Evolutionary conservation across 106 monocot species (phyloP), one percentile per base, ranked within the genome.

Genomic region (Amphibolis antarctica): DNA sequence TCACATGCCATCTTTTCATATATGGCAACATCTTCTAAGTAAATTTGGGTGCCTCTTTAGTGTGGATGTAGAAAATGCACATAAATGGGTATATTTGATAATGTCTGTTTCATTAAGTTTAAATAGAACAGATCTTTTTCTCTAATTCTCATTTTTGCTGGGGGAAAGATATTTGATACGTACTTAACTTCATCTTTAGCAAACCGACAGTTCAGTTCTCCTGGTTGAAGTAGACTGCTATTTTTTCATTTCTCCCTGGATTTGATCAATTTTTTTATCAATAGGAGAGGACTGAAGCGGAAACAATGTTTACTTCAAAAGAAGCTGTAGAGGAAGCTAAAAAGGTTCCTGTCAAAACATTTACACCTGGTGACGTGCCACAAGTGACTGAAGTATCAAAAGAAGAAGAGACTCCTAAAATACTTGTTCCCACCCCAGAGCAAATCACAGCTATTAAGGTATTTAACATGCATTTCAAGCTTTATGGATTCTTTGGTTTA

Each of bases 401-500:
- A 70, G 66, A 60, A 70, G 86, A 82, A 24, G 68, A 83, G 17
- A 65, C 66, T 50, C 86, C 93, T 10, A 86, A 81, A 74, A 79
- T 80, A 26, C 69, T 84, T 61, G 89, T 68, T 9, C 94, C 94
- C 62, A 89, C 89, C n/a, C 86, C 83, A 27, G 94, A 96, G 61
- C 94, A 96, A 74, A 96, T 96, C 74, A 96, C 83, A 64, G 86
- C 89, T 55, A 96, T 96, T n/a, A 96, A 89, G 86, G 94, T 96
- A 82, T 49, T 12, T 52, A 31, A 52, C 20, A n/a, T 29, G 36
- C 7, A 7, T 36, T 36, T 4, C 36, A 36, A 36, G 7, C 36
- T 36, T 36, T 7, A 4, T 2, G 36, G 7, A 36, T 36, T 36
- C 36, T 7, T 36, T 36, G 36, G 36, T 4, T 36, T 36, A 36